A percentile compares a stretch with the other conserved stretches of the same genome.
Conservation (phyloP, 768 basidiomycete species). For the Hericium rajendrae region DNA sequence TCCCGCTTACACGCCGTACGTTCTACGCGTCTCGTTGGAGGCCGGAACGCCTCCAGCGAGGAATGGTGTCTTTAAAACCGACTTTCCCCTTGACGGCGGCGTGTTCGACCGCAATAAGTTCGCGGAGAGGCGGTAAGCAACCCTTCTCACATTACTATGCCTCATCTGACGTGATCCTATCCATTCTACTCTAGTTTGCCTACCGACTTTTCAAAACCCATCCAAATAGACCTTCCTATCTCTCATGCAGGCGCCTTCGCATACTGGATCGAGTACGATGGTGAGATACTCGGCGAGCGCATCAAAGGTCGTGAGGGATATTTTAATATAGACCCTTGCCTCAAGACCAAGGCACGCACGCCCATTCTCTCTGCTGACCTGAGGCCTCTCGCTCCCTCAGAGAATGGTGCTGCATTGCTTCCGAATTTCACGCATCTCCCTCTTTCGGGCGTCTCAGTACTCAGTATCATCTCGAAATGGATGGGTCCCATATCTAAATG, state of each 20-base stretch:
- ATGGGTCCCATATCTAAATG: constrained; percentile 81
- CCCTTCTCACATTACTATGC: neutral
- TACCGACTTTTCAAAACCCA: constrained; percentile 78
- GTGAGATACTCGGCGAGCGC: constrained; percentile 44
- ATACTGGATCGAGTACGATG: constrained; percentile 91
- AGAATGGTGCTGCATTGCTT: constrained; percentile 43
- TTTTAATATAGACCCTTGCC: constrained; percentile 92
- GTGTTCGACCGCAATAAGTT: constrained; percentile 68
- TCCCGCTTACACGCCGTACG: constrained; percentile 80
- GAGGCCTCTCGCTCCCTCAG: constrained; percentile 39
- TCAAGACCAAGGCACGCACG: constrained; percentile 64
- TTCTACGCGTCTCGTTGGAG: constrained; percentile 83
- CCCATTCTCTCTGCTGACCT: constrained; percentile 56
- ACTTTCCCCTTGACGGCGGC: constrained; percentile 93
- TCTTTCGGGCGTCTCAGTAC: constrained; percentile 78
- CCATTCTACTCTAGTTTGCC: constrained; percentile 50
- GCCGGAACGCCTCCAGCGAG: constrained; percentile 86
- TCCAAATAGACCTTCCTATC: constrained; percentile 91
- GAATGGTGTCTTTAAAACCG: constrained; percentile 90
- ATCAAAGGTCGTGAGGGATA: constrained; percentile 82
- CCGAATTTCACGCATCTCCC: constrained; percentile 58
- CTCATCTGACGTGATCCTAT: neutral
- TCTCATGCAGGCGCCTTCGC: constrained; percentile 94
- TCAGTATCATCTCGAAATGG: constrained; percentile 96
- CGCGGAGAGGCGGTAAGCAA: constrained; percentile 62